phyloP scores from a whole-genome alignment of 2,329 filamentous ascomycete genomes.

The Talaromyces pinophilus region DNA sequence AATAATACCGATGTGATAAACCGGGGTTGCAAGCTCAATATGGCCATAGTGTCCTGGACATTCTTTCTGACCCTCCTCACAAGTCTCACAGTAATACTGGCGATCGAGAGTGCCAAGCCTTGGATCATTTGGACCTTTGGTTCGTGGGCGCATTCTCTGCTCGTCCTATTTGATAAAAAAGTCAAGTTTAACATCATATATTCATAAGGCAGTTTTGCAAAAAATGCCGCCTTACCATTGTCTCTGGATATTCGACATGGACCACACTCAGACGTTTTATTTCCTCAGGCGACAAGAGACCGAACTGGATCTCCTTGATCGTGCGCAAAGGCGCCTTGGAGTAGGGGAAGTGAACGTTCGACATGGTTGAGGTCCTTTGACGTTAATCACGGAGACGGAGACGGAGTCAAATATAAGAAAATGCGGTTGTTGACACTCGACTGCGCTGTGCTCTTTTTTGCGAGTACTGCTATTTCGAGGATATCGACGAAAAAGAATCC shows the following conservation, averaged over 20 bases:
- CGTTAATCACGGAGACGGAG: slow-evolving; percentile 21
- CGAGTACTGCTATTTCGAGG: not conserved
- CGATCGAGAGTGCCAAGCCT: slow-evolving; percentile 95
- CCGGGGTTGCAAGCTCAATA: slow-evolving; percentile 94
- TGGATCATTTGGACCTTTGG: slow-evolving; percentile 91
- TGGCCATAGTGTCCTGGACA: slow-evolving; percentile 98
- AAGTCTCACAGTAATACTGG: slow-evolving; percentile 93
- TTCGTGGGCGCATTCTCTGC: slow-evolving; percentile 83
- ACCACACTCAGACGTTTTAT: slow-evolving; percentile 98
- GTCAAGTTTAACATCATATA: slow-evolving; percentile 21
- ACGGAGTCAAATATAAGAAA: slow-evolving; percentile 10
- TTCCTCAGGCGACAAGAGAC: slow-evolving; percentile 94
- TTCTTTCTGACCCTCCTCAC: slow-evolving; percentile 90
- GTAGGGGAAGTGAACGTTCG: slow-evolving; percentile 86
- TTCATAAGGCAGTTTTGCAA: slow-evolving; percentile 20
- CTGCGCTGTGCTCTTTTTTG: slow-evolving; percentile 6
- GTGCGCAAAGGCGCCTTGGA: slow-evolving; percentile 95
- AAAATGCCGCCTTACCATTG: slow-evolving; percentile 64
- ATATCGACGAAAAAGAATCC: slow-evolving; percentile 2
- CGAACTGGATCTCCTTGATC: slow-evolving; percentile 99
- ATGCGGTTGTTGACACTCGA: slow-evolving; percentile 2
- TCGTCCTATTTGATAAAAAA: slow-evolving; percentile 63
- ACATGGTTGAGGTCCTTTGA: slow-evolving; percentile 62
- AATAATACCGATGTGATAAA: slow-evolving; percentile 74
- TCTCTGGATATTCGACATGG: slow-evolving; percentile 97